These are phyloP conservation scores for Penicillium brasilianum DNA, from an alignment of 2,329 filamentous ascomycete genomes.

Conservation along the genomic window DNA sequence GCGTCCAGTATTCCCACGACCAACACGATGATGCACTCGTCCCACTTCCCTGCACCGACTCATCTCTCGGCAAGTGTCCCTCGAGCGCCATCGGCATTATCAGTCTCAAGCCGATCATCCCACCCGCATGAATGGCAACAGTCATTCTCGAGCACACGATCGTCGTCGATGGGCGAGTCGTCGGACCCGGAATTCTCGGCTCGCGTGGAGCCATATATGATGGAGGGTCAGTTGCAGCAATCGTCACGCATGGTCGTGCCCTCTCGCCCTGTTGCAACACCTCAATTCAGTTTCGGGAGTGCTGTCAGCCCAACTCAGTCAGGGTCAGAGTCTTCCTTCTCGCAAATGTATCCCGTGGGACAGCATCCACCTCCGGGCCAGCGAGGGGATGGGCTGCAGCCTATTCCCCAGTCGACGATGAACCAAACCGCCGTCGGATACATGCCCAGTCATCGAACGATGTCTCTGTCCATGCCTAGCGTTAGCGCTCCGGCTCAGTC, in stretches of 20 bases:
- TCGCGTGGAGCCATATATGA: conserved; percentile 32
- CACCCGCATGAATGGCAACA: conserved; percentile 36
- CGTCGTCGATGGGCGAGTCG: conserved; percentile 35
- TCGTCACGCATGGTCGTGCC: conserved; percentile 14
- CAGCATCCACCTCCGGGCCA: conserved; percentile 13
- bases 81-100: conserved; percentile 31
- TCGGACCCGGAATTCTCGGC: conserved; percentile 35
- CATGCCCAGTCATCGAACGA: conserved; percentile 24
- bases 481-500: conserved; percentile 13
- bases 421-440: conserved; percentile 19
- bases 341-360: conserved; percentile 25
- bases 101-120: conserved; percentile 34
- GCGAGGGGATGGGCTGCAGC: conserved; percentile 21
- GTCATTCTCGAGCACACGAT: conserved; percentile 33
- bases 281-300: conserved; percentile 31
- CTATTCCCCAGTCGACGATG: conserved; percentile 21
- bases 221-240: conserved; percentile 24
- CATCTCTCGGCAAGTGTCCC: conserved; percentile 24
- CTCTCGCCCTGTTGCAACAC: conserved; percentile 19
- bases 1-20: conserved; percentile 18
- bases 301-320: conserved; percentile 23
- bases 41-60: conserved; percentile 32
- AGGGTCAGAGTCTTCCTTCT: conserved; percentile 27
- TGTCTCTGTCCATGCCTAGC: conserved; percentile 26
- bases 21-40: conserved; percentile 27